Evolutionary conservation across 768 basidiomycete genomes (phyloP).

Genomic region (Tephrocybe sp.): DNA sequence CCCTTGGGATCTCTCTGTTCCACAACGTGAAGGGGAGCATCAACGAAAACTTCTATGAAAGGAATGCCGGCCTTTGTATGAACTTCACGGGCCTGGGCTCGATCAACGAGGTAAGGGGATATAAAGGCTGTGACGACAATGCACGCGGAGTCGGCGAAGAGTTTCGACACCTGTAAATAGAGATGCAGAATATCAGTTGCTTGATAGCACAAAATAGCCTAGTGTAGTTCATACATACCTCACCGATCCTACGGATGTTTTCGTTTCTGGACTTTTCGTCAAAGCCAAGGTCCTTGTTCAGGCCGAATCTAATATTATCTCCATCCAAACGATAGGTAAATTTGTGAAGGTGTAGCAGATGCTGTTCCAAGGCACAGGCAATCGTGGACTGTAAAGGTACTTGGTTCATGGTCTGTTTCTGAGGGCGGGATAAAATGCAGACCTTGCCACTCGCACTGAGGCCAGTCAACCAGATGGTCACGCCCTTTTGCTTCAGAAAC

Average conservation of each 20-base stretch:
- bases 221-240: conserved; percentile 52
- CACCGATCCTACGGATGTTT: conserved; percentile 95
- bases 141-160: conserved; percentile 87
- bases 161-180: conserved; percentile 79
- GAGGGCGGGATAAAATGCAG: conserved; percentile 7
- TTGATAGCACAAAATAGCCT: background rate
- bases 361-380: conserved; percentile 94
- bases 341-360: conserved; percentile 81
- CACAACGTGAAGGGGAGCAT: conserved; percentile 84
- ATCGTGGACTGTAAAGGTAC: conserved; percentile 75
- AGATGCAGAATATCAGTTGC: background rate
- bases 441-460: conserved; percentile 96
- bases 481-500: conserved; percentile 76
- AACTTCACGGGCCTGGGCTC: conserved; percentile 75
- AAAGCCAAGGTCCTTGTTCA: conserved; percentile 96
- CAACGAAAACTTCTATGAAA: conserved; percentile 94
- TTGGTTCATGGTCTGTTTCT: background rate
- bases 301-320: conserved; percentile 91
- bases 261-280: conserved; percentile 89
- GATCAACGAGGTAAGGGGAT: conserved; percentile 92
- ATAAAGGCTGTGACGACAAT: conserved; percentile 95
- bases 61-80: conserved; percentile 71
- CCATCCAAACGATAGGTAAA: conserved; percentile 94
- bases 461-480: conserved; percentile 96
- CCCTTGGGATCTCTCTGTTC: conserved; percentile 97